A percentile compares a stretch with the other conserved stretches of the same genome.
These are phyloP conservation scores for Saccharomycopsis microspora DNA, from an alignment of 805 yeast genomes.

Conservation along the genomic window DNA sequence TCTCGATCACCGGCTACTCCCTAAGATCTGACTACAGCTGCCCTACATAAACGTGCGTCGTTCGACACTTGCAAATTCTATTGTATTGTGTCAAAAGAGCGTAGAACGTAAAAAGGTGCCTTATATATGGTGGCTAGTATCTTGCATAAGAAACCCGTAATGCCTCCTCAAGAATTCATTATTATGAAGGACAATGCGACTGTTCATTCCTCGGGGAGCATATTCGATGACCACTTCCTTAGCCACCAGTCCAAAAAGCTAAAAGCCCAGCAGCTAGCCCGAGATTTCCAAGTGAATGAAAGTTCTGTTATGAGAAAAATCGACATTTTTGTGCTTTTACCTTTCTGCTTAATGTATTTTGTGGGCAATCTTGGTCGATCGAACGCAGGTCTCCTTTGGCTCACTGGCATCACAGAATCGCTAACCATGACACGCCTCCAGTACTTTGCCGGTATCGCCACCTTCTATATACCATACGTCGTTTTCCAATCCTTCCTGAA, in stretches of 20 bases:
- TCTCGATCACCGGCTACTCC: no score
- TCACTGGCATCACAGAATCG: conserved; percentile 47
- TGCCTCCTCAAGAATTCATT: no score
- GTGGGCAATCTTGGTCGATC: conserved; percentile 66
- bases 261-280: conserved; percentile 25
- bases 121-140: no score
- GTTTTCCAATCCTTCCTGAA: conserved; percentile 58
- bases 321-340: conserved; percentile 57
- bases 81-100: no score
- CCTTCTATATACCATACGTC: conserved; percentile 63
- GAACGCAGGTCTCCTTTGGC: conserved; percentile 61
- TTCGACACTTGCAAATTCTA: no score
- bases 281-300: conserved; percentile 37
- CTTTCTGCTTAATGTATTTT: conserved; percentile 56
- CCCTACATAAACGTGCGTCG: no score
- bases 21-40: no score
- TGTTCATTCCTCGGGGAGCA: no score
- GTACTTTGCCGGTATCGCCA: conserved; percentile 52
- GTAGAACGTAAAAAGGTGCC: no score
- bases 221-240: conserved; percentile 1
- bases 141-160: no score
- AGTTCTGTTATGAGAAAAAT: conserved; percentile 45
- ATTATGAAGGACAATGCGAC: no score
- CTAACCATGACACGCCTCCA: conserved; percentile 43
- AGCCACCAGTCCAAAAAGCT: conserved; percentile 8